Evolutionary conservation across 805 yeast genomes (phyloP).

Genomic region (Starmera dryadoides): DNA sequence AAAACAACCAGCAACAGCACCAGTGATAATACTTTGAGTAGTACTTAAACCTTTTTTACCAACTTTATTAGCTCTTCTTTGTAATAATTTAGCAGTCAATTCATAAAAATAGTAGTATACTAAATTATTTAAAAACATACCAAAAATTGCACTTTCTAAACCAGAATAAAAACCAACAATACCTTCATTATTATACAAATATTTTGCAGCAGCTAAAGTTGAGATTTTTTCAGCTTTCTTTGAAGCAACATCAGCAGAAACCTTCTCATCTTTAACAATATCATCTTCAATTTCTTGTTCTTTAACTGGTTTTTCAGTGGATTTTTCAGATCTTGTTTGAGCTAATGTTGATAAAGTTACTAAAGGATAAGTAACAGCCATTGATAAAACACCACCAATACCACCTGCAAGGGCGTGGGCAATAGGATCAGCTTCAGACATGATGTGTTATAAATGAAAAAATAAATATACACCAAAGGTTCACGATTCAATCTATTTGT

Average conservation of each 20-base stretch:
- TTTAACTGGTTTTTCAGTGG: conserved; percentile 1
- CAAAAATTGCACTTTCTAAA: conserved; percentile 78
- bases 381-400: conserved; percentile 83
- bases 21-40: conserved; percentile 62
- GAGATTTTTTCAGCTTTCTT: conserved; percentile 19
- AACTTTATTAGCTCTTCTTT: conserved; percentile 18
- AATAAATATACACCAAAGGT: too few species aligned
- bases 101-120: conserved; percentile 90
- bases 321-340: conserved; percentile 48
- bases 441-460: background rate
- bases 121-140: conserved; percentile 80
- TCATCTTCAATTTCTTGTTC: conserved; percentile 14
- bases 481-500: too few species aligned
- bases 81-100: conserved; percentile 39
- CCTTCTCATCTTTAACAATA: conserved; percentile 12
- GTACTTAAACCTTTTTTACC: conserved; percentile 36
- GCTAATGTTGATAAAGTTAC: conserved; percentile 84
- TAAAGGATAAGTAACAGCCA: conserved; percentile 84
- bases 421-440: conserved; percentile 14
- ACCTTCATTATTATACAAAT: conserved; percentile 52
- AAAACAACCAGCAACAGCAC: conserved; percentile 82
- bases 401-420: conserved; percentile 96
- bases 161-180: conserved; percentile 73
- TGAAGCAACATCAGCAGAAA: conserved; percentile 10
- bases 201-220: conserved; percentile 32